Evolutionary conservation across 352 stramenopile species (phyloP).

Genomic region (Globisporangium okanoganense): DNA sequence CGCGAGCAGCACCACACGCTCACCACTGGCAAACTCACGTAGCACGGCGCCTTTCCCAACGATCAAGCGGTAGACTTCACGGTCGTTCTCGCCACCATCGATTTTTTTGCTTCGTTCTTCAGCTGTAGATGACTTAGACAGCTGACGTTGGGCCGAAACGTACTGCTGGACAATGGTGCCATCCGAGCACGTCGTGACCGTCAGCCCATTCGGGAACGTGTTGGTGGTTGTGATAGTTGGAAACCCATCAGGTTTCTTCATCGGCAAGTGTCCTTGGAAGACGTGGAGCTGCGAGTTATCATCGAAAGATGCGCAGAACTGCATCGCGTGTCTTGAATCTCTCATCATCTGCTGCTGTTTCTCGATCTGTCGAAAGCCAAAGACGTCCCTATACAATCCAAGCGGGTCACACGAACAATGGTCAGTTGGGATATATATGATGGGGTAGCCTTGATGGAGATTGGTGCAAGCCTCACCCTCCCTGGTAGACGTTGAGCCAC

Average conservation of each 20-base stretch:
- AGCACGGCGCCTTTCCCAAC: slow-evolving; percentile 54
- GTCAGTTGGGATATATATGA: neutral
- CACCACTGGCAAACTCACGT: slow-evolving; percentile 34
- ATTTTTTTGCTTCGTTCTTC: slow-evolving; percentile 2
- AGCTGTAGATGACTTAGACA: neutral
- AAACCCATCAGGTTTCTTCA: slow-evolving; percentile 51
- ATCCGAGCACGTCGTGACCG: slow-evolving; percentile 53
- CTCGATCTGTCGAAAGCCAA: slow-evolving; percentile 41
- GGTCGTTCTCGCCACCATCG: neutral
- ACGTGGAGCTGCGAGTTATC: slow-evolving; percentile 51
- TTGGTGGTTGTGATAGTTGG: slow-evolving; percentile 35
- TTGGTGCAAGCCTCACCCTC: slow-evolving; percentile 25
- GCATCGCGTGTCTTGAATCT: slow-evolving; percentile 12
- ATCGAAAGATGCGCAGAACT: slow-evolving; percentile 55
- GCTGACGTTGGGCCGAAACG: neutral
- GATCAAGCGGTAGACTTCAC: slow-evolving; percentile 44
- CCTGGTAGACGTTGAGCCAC: slow-evolving; percentile 69
- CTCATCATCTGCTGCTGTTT: neutral
- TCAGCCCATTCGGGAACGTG: slow-evolving; percentile 48
- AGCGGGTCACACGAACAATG: neutral
- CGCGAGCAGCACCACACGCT: slow-evolving; percentile 39
- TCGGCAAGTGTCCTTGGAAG: slow-evolving; percentile 22
- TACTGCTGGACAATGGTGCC: slow-evolving; percentile 50
- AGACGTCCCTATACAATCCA: slow-evolving; percentile 38
- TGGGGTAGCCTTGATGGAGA: neutral